Percentiles rank a stretch among this genome's conserved stretches.
phyloP scores from a whole-genome alignment of 2,329 filamentous ascomycete species.

The Escovopsis weberi region DNA sequence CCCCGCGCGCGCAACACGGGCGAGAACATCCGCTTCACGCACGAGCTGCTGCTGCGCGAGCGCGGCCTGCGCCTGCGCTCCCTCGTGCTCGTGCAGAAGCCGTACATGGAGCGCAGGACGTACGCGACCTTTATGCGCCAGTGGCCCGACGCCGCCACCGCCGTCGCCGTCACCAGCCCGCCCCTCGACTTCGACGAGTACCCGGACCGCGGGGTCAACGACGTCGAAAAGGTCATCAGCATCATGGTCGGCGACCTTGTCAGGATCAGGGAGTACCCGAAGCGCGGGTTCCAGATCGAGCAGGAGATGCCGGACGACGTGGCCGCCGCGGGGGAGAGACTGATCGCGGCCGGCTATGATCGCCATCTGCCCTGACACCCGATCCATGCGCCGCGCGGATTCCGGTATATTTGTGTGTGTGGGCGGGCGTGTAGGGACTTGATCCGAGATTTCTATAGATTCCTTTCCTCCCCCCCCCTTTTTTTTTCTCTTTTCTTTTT shows the following conservation, averaged over 20 bases:
- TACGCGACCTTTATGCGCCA: slow-evolving; percentile 32
- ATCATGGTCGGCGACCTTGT: slow-evolving; percentile 32
- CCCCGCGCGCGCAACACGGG: slow-evolving; percentile 28
- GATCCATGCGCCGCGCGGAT: background rate
- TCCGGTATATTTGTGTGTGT: background rate
- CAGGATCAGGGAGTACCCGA: slow-evolving; percentile 28
- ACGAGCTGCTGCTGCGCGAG: slow-evolving; percentile 17
- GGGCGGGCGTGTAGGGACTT: too few species aligned
- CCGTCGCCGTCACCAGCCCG: slow-evolving; percentile 27
- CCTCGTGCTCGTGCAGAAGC: slow-evolving; percentile 32
- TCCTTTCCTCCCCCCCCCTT: too few species aligned
- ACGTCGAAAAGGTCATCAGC: slow-evolving; percentile 25
- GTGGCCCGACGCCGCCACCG: slow-evolving; percentile 23
- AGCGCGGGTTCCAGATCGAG: slow-evolving; percentile 27
- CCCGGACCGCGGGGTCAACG: slow-evolving; percentile 23
- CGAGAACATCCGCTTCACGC: slow-evolving; percentile 31
- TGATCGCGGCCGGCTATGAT: slow-evolving; percentile 24
- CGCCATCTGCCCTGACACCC: slow-evolving; percentile 21
- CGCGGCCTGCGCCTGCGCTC: slow-evolving; percentile 11
- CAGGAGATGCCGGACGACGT: slow-evolving; percentile 27
- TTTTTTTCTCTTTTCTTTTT: too few species aligned
- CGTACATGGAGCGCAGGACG: slow-evolving; percentile 32
- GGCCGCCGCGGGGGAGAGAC: slow-evolving; percentile 26
- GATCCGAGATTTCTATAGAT: background rate
- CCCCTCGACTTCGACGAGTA: slow-evolving; percentile 24